phyloP scores from a whole-genome alignment of 306 rosid genomes.

The Citrullus amarus region DNA sequence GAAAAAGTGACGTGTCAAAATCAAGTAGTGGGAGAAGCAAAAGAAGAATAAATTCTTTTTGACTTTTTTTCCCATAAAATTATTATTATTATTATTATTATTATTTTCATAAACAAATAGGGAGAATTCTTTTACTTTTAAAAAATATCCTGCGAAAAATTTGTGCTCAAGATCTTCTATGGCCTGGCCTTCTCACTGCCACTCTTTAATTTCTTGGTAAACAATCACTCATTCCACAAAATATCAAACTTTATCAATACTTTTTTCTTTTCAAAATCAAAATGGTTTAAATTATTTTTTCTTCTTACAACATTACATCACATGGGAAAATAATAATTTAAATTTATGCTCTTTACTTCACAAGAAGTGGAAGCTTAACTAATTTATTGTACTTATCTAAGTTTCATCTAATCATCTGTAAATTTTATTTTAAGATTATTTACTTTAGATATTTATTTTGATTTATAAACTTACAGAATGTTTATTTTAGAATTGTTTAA shows the following conservation, averaged over 20 bases:
- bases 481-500: no score
- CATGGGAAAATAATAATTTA: background rate
- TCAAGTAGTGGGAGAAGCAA: background rate
- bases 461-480: no score
- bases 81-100: no score
- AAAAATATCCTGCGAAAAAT: background rate
- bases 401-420: no score
- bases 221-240: background rate
- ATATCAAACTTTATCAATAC: background rate
- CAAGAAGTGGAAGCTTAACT: no score
- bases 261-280: background rate
- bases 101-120: background rate
- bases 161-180: background rate
- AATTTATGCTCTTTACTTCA: background rate
- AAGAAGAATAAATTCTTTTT: conserved; percentile 5
- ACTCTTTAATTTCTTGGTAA: conserved; percentile 12
- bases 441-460: no score
- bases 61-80: background rate
- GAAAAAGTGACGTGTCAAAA: background rate
- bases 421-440: no score
- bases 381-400: no score
- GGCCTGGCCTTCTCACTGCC: conserved; percentile 7
- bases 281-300: background rate
- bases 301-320: background rate
- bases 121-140: background rate